Conservation (phyloP, 306 rosid species). For the Phaseolus lunatus region DNA sequence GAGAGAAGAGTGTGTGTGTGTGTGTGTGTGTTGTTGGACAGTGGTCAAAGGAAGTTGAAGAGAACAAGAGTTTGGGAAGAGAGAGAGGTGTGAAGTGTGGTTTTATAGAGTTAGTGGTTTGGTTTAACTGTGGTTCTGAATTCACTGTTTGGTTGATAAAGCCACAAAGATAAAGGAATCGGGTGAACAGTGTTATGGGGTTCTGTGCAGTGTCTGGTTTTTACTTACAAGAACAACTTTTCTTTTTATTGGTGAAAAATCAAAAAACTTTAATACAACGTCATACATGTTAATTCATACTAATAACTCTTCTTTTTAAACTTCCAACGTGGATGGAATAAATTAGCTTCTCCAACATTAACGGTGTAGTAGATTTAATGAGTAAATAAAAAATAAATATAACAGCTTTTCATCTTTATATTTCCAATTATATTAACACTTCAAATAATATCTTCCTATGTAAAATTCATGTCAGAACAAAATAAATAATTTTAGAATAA, state of each 20-base stretch:
- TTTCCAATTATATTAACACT: no score
- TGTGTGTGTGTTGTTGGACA: conserved; percentile 50
- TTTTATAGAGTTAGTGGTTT: conserved; percentile 54
- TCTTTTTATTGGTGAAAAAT: background rate
- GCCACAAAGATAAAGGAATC: conserved; percentile 36
- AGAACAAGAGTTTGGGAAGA: conserved; percentile 47
- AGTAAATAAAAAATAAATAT: no score
- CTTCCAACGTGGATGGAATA: no score
- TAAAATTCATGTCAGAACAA: no score
- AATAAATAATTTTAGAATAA: no score
- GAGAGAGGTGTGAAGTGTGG: conserved; percentile 47
- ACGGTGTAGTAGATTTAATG: no score
- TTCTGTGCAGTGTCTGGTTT: conserved; percentile 29
- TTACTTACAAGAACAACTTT: no score
- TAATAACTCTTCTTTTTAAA: no score
- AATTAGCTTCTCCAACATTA: no score
- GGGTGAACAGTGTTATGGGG: conserved; percentile 39
- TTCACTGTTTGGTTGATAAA: conserved; percentile 15
- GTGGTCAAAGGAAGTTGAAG: conserved; percentile 63
- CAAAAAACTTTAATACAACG: background rate
- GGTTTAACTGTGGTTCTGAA: conserved; percentile 38
- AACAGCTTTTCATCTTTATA: no score
- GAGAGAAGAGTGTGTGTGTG: conserved; percentile 15
- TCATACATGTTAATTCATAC: background rate
- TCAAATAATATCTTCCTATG: no score